These are phyloP conservation scores for Venturia carpophila DNA, from an alignment of 2,329 filamentous ascomycete species.

Conservation along the genomic window DNA sequence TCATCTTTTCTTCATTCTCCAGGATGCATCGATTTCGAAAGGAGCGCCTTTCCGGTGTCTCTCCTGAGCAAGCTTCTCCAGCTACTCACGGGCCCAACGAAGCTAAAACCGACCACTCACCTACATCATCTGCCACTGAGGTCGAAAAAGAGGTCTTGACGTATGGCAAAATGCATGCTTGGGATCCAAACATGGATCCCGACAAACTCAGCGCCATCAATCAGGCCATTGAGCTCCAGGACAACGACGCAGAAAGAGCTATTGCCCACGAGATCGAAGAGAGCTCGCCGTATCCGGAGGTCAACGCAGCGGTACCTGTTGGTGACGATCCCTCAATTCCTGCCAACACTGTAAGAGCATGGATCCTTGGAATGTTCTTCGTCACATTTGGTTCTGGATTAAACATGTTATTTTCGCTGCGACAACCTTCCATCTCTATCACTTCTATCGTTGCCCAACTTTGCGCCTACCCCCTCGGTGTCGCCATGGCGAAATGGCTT, in stretches of 20 bases:
- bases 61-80: not conserved
- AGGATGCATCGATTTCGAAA: conserved; percentile 13
- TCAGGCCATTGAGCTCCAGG: conserved; percentile 20
- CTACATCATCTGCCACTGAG: not conserved
- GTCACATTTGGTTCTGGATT: conserved; percentile 27
- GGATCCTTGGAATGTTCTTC: conserved; percentile 18
- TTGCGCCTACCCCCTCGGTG: conserved; percentile 56
- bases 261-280: conserved; percentile 21
- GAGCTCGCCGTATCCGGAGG: conserved; percentile 22
- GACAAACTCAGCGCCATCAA: conserved; percentile 21
- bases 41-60: not conserved
- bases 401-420: conserved; percentile 57
- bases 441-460: conserved; percentile 56
- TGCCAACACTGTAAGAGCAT: conserved; percentile 20
- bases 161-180: conserved; percentile 14
- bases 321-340: conserved; percentile 19
- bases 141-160: not conserved
- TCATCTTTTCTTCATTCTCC: not conserved
- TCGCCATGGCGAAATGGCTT: conserved; percentile 51
- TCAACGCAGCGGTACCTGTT: conserved; percentile 19
- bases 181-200: conserved; percentile 14
- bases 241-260: conserved; percentile 27
- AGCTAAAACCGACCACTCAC: not conserved
- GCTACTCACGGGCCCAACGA: not conserved
- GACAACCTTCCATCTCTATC: conserved; percentile 54